Evolutionary conservation across 495 filamentous ascomycete genomes (phyloP).

Genomic region (Aspergillus steynii): DNA sequence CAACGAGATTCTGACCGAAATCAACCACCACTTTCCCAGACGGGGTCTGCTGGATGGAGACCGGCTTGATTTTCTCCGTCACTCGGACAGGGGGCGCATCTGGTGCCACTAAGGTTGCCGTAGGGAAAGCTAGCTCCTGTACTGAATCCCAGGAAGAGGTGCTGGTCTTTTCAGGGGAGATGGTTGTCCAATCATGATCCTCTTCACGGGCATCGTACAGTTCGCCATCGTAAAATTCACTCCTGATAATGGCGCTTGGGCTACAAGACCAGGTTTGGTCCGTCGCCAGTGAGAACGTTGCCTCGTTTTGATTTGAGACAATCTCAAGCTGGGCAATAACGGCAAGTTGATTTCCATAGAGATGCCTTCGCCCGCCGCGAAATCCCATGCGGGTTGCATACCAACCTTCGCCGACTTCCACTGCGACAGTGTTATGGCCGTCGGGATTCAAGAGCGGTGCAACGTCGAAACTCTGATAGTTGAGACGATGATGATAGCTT

Average conservation of each 20-base stretch:
- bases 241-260: constrained; percentile 40
- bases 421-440: constrained; percentile 46
- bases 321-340: constrained; percentile 48
- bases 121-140: constrained; percentile 25
- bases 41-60: constrained; percentile 42
- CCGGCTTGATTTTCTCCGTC: constrained; percentile 36
- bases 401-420: constrained; percentile 57
- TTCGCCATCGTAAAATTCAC: constrained; percentile 58
- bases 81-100: constrained; percentile 47
- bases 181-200: not conserved
- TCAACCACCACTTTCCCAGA: constrained; percentile 51
- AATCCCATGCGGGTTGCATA: constrained; percentile 52
- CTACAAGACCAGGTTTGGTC: constrained; percentile 46
- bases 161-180: no score
- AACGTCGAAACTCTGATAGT: constrained; percentile 56
- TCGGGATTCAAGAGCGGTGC: constrained; percentile 29
- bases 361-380: constrained; percentile 23
- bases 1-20: constrained; percentile 59
- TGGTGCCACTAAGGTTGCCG: constrained; percentile 31
- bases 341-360: constrained; percentile 50
- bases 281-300: constrained; percentile 28
- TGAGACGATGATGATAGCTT: constrained; percentile 49
- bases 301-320: constrained; percentile 19
- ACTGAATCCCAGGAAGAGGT: constrained; percentile 21
- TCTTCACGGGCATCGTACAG: constrained; percentile 43